A percentile compares a stretch with the other conserved stretches of the same genome.
phyloP scores from a whole-genome alignment of 2,329 filamentous ascomycete species.

The Nectriaceae sp. region DNA sequence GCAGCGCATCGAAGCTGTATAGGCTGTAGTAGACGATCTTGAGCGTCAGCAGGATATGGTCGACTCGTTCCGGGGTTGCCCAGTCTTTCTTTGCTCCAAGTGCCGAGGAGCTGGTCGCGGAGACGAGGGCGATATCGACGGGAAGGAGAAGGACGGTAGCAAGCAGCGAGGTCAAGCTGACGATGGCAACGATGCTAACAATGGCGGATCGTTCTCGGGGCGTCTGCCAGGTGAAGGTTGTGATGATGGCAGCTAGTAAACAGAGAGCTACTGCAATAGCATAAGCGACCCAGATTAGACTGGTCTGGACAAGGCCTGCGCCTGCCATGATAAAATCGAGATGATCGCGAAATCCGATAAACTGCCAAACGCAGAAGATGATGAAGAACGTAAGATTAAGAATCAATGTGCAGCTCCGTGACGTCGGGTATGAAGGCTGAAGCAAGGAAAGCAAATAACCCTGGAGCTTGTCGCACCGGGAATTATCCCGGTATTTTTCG shows the following conservation, averaged over 20 bases:
- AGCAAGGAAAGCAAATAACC: not conserved
- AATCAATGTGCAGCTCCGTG: not conserved
- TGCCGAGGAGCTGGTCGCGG: slow-evolving; percentile 76
- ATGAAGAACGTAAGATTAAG: not conserved
- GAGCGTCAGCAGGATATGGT: slow-evolving; percentile 76
- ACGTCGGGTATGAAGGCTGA: not conserved
- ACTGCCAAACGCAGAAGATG: not conserved
- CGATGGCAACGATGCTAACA: slow-evolving; percentile 81
- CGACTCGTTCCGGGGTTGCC: slow-evolving; percentile 81
- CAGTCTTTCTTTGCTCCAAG: slow-evolving; percentile 88
- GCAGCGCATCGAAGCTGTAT: slow-evolving; percentile 86
- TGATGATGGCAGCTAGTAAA: slow-evolving; percentile 76
- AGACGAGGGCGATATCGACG: slow-evolving; percentile 93
- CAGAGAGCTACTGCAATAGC: slow-evolving; percentile 78
- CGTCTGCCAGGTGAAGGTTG: slow-evolving; percentile 89
- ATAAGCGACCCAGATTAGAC: slow-evolving; percentile 94
- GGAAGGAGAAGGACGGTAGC: slow-evolving; percentile 91
- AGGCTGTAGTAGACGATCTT: slow-evolving; percentile 90
- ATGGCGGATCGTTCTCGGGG: slow-evolving; percentile 81
- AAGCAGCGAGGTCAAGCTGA: slow-evolving; percentile 84
- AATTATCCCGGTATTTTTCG: not conserved
- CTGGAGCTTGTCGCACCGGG: not conserved
- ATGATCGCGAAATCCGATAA: not conserved
- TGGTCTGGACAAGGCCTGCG: slow-evolving; percentile 74
- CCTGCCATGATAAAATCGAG: slow-evolving; percentile 36